Base-by-base conservation (phyloP, 2,329 filamentous ascomycete species). In the Aspergillus novofumigatus region DNA sequence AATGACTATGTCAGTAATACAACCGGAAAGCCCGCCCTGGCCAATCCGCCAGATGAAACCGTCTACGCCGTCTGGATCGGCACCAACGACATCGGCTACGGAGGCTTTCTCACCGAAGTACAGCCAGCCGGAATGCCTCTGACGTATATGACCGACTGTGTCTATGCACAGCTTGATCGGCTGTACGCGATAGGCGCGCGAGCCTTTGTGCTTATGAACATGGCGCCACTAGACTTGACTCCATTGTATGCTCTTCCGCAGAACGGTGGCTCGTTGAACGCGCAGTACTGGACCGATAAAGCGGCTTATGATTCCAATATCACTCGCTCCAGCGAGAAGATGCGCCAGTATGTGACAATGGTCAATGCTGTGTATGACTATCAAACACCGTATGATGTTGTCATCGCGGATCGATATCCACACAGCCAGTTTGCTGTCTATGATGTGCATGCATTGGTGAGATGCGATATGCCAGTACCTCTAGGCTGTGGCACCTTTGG, bases 41-140 rank as follows among this genome's bases (percentile, higher is more conserved):
- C 67, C 44, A 74, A 75, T 42, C 78, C 77, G 4, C 65, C 80
- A 1, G 73, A 81, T 32, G 85, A 86, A 61, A 90, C 88, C 1
- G 84, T 90, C 2, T 92, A 91, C 66, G 80, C 84, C 1, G 81
- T 92, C 51, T 92, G 87, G 87, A 91, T 92, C 65, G 89, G 90
- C 3, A 91, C 88, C 32, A 93, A 92, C 67, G 90, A 92, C 66
- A 77, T 92, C 10, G 88, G 89, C 28, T 78, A 77, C 56, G 73
- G 78, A 53, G 87, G 81, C 11, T 87, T 91, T 67, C 70, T 92
- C 29, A 83, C 81, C 7, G 87, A 90, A 67, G 78, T 77, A 26
- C 85, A 91, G 66, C 71, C 80, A 3, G 64, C 75, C 0, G 83
- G 81, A n/a, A 85, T 83, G 26, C 86, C 83, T 4, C 78, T 91